Percentiles rank a stretch among this genome's conserved stretches.
Evolutionary conservation across 1,284 basidiomycete genomes (phyloP).

Genomic region (Lentinula novae-zelandiae): DNA sequence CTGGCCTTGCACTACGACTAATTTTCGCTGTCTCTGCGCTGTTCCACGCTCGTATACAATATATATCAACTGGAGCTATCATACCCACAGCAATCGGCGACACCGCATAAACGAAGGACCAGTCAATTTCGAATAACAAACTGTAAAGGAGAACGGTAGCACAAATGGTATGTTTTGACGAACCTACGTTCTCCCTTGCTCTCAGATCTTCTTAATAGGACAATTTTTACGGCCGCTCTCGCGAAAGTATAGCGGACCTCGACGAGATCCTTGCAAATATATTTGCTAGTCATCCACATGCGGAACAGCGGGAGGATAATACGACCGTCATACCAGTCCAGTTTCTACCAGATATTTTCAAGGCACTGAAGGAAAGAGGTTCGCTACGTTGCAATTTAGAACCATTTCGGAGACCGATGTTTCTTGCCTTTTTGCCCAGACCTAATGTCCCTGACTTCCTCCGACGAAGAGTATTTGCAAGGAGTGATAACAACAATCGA

Average conservation of each 20-base stretch:
- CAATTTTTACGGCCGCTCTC: conserved; percentile 6
- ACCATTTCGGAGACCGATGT: neutral
- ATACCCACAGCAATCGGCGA: neutral
- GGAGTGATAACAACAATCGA: neutral
- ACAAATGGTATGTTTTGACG: conserved; percentile 7
- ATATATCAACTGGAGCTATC: neutral
- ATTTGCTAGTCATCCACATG: neutral
- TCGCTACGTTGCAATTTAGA: neutral
- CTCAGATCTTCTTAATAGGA: neutral
- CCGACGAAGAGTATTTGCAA: neutral
- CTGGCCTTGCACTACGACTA: neutral
- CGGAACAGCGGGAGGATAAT: neutral
- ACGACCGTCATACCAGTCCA: conserved; percentile 1
- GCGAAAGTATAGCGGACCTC: conserved; percentile 11
- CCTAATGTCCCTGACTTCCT: neutral
- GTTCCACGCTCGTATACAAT: neutral
- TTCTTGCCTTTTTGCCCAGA: neutral
- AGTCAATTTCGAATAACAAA: neutral
- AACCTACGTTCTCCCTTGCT: neutral
- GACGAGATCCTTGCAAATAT: conserved; percentile 7
- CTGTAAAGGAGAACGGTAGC: neutral
- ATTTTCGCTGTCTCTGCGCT: neutral
- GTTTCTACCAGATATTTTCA: conserved; percentile 11
- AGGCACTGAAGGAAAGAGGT: conserved; percentile 1
- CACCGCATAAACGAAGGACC: neutral